phyloP scores from a whole-genome alignment of 208 protist genomes.

The Trypanosoma platydactyli region DNA sequence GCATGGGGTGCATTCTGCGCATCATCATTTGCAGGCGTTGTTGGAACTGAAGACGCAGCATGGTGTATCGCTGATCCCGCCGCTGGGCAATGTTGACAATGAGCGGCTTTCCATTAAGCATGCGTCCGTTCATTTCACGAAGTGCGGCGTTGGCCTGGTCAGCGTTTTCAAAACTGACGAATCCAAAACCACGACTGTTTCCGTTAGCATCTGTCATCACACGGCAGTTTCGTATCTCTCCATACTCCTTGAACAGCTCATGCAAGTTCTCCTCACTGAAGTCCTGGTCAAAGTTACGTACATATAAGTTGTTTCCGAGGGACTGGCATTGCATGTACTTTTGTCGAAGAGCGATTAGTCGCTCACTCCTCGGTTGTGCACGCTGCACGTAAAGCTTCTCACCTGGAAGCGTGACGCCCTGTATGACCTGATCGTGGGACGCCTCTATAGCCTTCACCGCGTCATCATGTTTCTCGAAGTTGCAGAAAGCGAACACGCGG shows the following conservation, averaged over 20 bases:
- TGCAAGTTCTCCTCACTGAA: constrained; percentile 97
- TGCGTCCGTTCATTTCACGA: constrained; percentile 97
- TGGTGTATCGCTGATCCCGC: constrained; percentile 94
- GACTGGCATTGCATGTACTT: constrained; percentile 91
- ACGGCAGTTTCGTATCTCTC: constrained; percentile 98
- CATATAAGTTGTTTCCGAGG: constrained; percentile 98
- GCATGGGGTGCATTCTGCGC: constrained; percentile 59
- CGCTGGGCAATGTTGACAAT: constrained; percentile 98
- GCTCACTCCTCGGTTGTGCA: constrained; percentile 85
- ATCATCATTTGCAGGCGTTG: constrained; percentile 90
- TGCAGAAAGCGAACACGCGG: constrained; percentile 98
- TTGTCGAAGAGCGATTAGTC: constrained; percentile 85
- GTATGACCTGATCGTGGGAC: constrained; percentile 83
- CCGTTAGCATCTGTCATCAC: constrained; percentile 92
- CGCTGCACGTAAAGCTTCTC: constrained; percentile 90
- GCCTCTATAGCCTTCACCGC: constrained; percentile 94
- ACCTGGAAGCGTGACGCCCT: constrained; percentile 76
- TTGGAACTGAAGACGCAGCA: constrained; percentile 95
- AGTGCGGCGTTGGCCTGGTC: constrained; percentile 98
- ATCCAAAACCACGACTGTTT: constrained; percentile 97
- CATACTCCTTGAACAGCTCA: constrained; percentile 98
- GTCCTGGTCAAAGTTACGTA: constrained; percentile 97
- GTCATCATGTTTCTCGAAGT: constrained; percentile 95
- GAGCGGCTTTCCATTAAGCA: constrained; percentile 96
- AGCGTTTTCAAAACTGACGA: constrained; percentile 98